Percentiles rank a stretch among this genome's conserved stretches.
Conservation (phyloP, 352 stramenopile species). For the Phytophthora lateralis region DNA sequence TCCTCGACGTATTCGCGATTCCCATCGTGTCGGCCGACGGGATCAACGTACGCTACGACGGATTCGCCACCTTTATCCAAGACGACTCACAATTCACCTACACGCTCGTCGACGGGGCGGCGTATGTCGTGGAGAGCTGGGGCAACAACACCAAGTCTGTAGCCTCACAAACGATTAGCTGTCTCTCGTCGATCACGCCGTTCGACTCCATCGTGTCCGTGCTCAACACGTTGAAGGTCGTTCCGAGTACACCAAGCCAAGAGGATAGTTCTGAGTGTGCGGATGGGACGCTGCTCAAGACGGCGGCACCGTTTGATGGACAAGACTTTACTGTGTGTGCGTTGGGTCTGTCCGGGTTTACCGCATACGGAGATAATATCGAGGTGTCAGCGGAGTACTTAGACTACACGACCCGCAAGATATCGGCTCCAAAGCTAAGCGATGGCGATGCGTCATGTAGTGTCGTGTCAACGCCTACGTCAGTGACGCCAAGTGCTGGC, state of each 20-base stretch:
- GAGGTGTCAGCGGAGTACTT: slow-evolving; percentile 21
- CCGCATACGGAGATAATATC: slow-evolving; percentile 22
- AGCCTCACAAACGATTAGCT: neutral
- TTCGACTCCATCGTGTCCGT: slow-evolving; percentile 12
- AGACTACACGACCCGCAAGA: neutral
- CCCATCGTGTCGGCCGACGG: slow-evolving; percentile 15
- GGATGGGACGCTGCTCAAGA: slow-evolving; percentile 17
- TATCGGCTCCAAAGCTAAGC: neutral
- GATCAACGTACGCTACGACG: slow-evolving; percentile 26
- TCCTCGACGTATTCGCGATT: slow-evolving; percentile 37
- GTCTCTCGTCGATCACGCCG: neutral
- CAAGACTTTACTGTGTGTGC: slow-evolving; percentile 23
- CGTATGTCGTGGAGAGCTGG: slow-evolving; percentile 18
- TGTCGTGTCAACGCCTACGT: neutral
- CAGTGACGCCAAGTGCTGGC: neutral
- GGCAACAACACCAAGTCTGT: neutral
- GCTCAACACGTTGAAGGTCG: slow-evolving; percentile 6
- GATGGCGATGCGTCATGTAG: neutral
- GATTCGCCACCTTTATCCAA: slow-evolving; percentile 18
- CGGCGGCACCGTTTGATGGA: slow-evolving; percentile 3
- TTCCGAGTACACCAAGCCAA: neutral
- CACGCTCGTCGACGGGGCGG: slow-evolving; percentile 19
- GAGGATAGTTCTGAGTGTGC: slow-evolving; percentile 10
- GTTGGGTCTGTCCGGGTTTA: slow-evolving; percentile 11
- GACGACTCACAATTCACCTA: slow-evolving; percentile 19